Percentiles rank a stretch among this genome's conserved stretches.
phyloP scores from a whole-genome alignment of 2,329 filamentous ascomycete species.

The Trichophyton simii region DNA sequence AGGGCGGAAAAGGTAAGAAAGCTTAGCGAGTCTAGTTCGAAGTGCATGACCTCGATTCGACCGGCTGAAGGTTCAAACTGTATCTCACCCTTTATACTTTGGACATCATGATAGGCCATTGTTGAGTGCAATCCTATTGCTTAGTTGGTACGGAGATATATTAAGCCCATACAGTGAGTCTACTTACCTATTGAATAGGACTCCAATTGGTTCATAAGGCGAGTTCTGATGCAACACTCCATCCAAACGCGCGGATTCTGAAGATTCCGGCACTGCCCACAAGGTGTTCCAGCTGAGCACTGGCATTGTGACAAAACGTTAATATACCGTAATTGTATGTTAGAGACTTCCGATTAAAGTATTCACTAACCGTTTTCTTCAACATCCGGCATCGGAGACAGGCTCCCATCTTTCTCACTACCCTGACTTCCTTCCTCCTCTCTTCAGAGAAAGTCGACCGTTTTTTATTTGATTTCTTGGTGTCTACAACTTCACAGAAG shows the following conservation, averaged over 20 bases:
- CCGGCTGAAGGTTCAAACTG: constrained; percentile 39
- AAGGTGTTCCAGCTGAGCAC: constrained; percentile 49
- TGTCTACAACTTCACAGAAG: constrained; percentile 20
- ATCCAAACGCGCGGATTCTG: constrained; percentile 51
- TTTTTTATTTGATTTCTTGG: constrained; percentile 33
- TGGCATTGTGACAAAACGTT: constrained; percentile 10
- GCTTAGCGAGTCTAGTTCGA: constrained; percentile 37
- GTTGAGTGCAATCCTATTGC: constrained; percentile 37
- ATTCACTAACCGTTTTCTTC: constrained; percentile 41
- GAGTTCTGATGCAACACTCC: constrained; percentile 45
- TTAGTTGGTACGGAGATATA: background rate
- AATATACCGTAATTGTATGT: background rate
- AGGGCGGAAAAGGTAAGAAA: constrained; percentile 37
- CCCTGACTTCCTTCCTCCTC: constrained; percentile 46
- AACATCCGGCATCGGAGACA: constrained; percentile 53
- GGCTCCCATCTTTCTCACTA: constrained; percentile 47
- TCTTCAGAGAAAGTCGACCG: constrained; percentile 45
- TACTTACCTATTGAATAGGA: constrained; percentile 41
- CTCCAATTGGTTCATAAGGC: constrained; percentile 46
- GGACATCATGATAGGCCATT: constrained; percentile 40
- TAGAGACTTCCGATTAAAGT: background rate
- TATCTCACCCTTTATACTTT: constrained; percentile 36
- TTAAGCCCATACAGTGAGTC: background rate
- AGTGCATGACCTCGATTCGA: constrained; percentile 44
- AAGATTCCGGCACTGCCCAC: constrained; percentile 46